phyloP scores from a whole-genome alignment of 768 basidiomycete genomes.

The Termitomyces sp. region DNA sequence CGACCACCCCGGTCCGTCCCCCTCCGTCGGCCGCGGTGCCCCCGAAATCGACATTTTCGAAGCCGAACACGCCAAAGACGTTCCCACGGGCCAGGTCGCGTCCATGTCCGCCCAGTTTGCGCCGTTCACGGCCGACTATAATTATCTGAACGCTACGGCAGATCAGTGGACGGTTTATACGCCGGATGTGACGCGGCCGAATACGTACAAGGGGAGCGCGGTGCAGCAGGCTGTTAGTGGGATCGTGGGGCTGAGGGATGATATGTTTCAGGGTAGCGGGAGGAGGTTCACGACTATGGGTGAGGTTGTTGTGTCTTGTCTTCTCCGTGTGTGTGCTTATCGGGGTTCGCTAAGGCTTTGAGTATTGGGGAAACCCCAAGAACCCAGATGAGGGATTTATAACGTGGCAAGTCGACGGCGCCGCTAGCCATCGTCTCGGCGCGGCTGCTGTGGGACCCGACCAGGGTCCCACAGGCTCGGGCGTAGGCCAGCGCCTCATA shows the following conservation, averaged over 20 bases:
- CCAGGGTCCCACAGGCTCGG: constrained; percentile 32
- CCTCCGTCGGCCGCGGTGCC: constrained; percentile 57
- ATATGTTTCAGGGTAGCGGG: constrained; percentile 17
- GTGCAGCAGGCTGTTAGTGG: background rate
- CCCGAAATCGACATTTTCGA: constrained; percentile 87
- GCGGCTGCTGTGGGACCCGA: constrained; percentile 50
- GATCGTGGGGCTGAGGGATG: background rate
- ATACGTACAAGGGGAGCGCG: background rate
- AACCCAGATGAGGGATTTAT: constrained; percentile 58
- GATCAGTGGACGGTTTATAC: background rate
- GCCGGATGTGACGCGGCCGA: background rate
- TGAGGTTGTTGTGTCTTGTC: background rate
- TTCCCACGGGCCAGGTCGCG: constrained; percentile 45
- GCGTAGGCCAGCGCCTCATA: constrained; percentile 57
- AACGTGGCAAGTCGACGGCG: constrained; percentile 69
- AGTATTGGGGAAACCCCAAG: constrained; percentile 66
- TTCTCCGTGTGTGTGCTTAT: background rate
- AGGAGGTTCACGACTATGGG: constrained; percentile 11
- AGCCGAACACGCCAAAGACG: constrained; percentile 60
- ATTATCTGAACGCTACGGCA: background rate
- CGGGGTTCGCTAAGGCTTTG: constrained; percentile 49
- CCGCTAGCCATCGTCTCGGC: constrained; percentile 45
- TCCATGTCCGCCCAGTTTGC: constrained; percentile 30
- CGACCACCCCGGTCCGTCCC: constrained; percentile 74
- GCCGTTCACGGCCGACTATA: background rate